Evolutionary conservation across 805 yeast genomes (phyloP).

Genomic region (Barnettozyma sp.): DNA sequence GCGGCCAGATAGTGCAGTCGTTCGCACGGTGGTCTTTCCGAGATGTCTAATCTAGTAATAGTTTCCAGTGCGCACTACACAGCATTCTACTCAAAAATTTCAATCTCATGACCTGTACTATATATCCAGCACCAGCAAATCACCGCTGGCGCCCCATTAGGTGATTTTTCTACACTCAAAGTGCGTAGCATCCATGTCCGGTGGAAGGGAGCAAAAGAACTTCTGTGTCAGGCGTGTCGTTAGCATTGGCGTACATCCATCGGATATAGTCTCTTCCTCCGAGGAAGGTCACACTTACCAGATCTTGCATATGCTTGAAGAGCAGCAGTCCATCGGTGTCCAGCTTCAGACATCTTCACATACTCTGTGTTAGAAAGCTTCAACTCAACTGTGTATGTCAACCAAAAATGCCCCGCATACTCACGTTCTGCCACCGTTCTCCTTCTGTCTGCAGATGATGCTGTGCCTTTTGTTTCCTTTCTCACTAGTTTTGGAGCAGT

Average conservation of each 20-base stretch:
- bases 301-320: constrained; percentile 42
- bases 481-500: constrained; percentile 10
- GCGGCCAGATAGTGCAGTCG: no score
- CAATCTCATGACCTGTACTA: no score
- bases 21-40: no score
- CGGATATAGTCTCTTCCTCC: no score
- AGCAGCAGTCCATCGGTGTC: constrained; percentile 34
- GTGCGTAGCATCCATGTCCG: constrained; percentile 42
- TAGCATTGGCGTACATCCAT: not conserved
- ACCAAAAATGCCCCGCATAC: constrained; percentile 6
- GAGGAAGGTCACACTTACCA: no score
- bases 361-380: not conserved
- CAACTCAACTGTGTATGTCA: no score
- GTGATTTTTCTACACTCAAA: constrained; percentile 45
- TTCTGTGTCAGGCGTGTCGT: constrained; percentile 20
- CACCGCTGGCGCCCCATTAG: no score
- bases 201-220: constrained; percentile 44
- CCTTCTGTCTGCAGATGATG: constrained; percentile 40
- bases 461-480: constrained; percentile 26
- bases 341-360: constrained; percentile 37
- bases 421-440: constrained; percentile 35
- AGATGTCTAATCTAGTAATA: no score
- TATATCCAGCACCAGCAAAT: no score
- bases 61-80: no score
- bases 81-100: no score